Conservation (phyloP, 257 asterid species). For the Jasminum sambac region DNA sequence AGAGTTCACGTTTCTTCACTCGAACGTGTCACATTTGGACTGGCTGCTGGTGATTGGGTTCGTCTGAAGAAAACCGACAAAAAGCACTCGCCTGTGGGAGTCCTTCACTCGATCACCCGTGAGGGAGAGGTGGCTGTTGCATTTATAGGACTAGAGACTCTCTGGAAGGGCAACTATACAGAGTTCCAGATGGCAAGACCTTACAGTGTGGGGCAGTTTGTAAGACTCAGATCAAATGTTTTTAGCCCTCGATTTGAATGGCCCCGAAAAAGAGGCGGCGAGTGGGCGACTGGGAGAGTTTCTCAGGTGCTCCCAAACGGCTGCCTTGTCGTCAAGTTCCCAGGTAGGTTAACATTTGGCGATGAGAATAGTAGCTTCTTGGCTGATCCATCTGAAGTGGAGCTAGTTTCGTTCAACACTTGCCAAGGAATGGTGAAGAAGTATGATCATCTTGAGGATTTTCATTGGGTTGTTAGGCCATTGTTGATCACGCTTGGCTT, state of each 20-base stretch:
- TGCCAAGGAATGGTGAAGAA: constrained; percentile 56
- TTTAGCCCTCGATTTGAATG: constrained; percentile 51
- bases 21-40: constrained; percentile 56
- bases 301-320: constrained; percentile 55
- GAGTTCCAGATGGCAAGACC: constrained; percentile 47
- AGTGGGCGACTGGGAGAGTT: constrained; percentile 58
- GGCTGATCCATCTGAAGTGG: constrained; percentile 66
- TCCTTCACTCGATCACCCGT: constrained; percentile 50
- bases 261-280: constrained; percentile 48
- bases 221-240: constrained; percentile 44
- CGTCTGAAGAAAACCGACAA: constrained; percentile 32
- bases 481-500: constrained; percentile 36
- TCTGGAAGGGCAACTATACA: constrained; percentile 52
- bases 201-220: constrained; percentile 45
- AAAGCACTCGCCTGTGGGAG: constrained; percentile 51
- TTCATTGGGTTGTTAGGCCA: constrained; percentile 68
- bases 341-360: constrained; percentile 44
- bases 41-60: constrained; percentile 69
- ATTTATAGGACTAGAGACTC: constrained; percentile 52
- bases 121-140: constrained; percentile 48
- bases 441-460: constrained; percentile 60
- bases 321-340: constrained; percentile 55
- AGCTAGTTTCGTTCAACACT: constrained; percentile 46
- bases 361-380: constrained; percentile 33
- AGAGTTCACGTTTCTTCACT: constrained; percentile 43